phyloP scores from a whole-genome alignment of 2,329 filamentous ascomycete species.

The Xylariaceae sp. region DNA sequence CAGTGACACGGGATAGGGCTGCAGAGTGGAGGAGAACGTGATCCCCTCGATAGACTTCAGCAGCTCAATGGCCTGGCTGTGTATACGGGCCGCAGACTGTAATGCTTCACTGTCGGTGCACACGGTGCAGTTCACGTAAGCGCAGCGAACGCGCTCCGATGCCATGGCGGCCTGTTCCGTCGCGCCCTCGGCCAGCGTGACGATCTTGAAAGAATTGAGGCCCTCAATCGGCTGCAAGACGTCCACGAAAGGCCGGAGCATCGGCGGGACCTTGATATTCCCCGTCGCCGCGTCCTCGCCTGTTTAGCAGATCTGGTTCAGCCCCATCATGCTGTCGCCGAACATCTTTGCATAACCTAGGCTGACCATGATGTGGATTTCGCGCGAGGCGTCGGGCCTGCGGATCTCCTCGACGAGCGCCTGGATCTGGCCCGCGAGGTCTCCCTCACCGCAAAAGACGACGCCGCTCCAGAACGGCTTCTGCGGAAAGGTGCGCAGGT shows the following conservation, averaged over 20 bases:
- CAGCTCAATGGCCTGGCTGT: constrained; percentile 3
- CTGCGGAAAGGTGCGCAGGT: constrained; percentile 5
- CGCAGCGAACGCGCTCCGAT: background rate
- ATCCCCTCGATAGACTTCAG: constrained; percentile 7
- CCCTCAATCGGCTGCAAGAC: constrained; percentile 5
- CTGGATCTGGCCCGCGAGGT: constrained; percentile 18
- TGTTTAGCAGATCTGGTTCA: constrained; percentile 11
- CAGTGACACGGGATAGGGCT: constrained; percentile 9
- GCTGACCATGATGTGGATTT: constrained; percentile 18
- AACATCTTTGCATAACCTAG: constrained; percentile 7
- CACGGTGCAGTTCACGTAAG: constrained; percentile 11
- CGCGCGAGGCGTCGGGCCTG: constrained; percentile 5
- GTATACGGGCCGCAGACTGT: no score
- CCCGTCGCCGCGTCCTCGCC: background rate
- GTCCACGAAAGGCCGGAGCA: constrained; percentile 6
- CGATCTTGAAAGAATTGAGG: constrained; percentile 7
- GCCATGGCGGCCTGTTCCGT: constrained; percentile 7
- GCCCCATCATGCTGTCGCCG: background rate
- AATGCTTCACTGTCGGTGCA: constrained; percentile 7
- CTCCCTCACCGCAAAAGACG: constrained; percentile 15
- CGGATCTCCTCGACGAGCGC: constrained; percentile 15
- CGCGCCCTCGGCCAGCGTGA: constrained; percentile 3
- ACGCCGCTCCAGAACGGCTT: constrained; percentile 10
- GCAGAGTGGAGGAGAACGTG: constrained; percentile 10
- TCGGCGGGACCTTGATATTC: constrained; percentile 3